phyloP scores from a whole-genome alignment of 345 rosid genomes.

The Hibiscus tridactylites region DNA sequence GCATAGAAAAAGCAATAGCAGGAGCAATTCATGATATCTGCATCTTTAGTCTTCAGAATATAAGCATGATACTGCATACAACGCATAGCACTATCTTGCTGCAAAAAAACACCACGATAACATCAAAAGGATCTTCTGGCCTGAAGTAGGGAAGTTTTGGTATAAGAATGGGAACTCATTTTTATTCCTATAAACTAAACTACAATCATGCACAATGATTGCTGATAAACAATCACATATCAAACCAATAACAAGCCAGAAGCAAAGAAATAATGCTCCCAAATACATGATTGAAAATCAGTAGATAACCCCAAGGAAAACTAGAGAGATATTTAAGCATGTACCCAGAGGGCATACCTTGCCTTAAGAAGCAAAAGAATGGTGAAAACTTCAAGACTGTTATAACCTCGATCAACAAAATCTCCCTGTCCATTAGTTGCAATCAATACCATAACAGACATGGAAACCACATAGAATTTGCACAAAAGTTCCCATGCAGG shows the following conservation, averaged over 20 bases:
- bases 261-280: neutral
- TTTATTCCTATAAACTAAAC: neutral
- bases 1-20: neutral
- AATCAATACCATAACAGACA: neutral
- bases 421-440: slow-evolving; percentile 47
- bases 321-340: neutral
- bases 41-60: neutral
- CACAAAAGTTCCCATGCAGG: neutral
- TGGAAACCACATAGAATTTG: neutral
- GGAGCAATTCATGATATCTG: neutral
- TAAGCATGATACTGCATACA: neutral
- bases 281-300: neutral
- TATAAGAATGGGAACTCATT: neutral
- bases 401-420: slow-evolving; percentile 77
- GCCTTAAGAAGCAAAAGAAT: slow-evolving; percentile 82
- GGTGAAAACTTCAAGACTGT: slow-evolving; percentile 76
- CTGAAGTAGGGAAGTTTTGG: neutral
- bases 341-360: slow-evolving; percentile 27
- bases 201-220: neutral
- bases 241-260: neutral
- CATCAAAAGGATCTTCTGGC: neutral
- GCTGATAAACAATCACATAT: neutral
- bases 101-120: neutral
- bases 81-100: neutral
- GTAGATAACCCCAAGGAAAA: neutral